Evolutionary conservation across 768 basidiomycete species (phyloP), one percentile per base, ranked within the genome.

Genomic region (Podaxis sp.): DNA sequence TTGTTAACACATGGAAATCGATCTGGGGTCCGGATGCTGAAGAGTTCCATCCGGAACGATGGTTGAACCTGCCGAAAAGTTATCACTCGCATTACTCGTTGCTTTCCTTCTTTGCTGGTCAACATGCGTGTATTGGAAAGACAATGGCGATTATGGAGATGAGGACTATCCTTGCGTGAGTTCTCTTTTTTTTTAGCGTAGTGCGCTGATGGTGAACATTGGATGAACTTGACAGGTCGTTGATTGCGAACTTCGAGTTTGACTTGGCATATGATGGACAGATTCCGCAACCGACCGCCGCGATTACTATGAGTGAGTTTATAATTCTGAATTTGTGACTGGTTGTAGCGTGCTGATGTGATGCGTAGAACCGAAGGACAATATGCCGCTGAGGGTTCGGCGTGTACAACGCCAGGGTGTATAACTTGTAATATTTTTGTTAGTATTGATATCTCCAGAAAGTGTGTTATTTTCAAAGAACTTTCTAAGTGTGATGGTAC

Each of bases 1-100:
- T 78, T 4, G 72, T 83, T 41, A 84, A 85, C 63, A 82, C 81
- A 1, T 81, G 78, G 76, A 79, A 78, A 58, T 75, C 74, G 8
- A 64, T 82, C 10, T 85, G 82, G 84, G 83, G 83, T 12, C 75
- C 76, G 30, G 81, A 85, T 63, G 82, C 82, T 1, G 80, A 82
- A 66, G 78, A 80, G 38, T 83, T 83, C 68, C 75, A 70, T 26
- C 84, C 83, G 1, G 71, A 69, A 15, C 78, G 84, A 38, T 84
- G 83, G 82, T 72, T 79, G 13, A 69, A 76, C 60, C 73, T 78
- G 2, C 77, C 78, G 1, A 63, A 71, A 20, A 69, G 65, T 1
- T 78, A 75, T 68, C 74, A 77, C 63, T 57, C 77, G 0, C 67
- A 73, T 0, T 76, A 76, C 50, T 78, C 78, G 4, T 68, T 76